Evolutionary conservation across 2,329 filamentous ascomycete genomes (phyloP), one percentile per base, ranked within the genome.

Genomic region (Calonectria pseudoreteaudii): DNA sequence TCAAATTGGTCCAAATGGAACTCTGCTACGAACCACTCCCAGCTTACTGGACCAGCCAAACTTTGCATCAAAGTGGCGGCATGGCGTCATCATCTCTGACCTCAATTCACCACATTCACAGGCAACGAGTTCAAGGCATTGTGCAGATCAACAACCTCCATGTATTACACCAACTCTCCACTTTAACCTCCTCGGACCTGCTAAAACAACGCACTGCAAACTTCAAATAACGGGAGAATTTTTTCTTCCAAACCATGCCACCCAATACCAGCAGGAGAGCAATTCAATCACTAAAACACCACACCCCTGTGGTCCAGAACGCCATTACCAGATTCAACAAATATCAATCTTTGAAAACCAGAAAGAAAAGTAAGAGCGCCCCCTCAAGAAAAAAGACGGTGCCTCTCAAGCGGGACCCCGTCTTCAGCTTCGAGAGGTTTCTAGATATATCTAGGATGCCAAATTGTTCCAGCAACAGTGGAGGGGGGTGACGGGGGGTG

Each of bases 231-330:
- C 34, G 41, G 38, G 49, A 70, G 66, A 79, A 69, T 78, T 79
- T 78, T 78, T 73, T 74, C 77, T 77, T 80, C 77, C 77, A 66
- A 38, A 49, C 78, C 74, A 74, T 73, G 71, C 77, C 73, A 58
- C 56, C 60, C 67, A 49, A 76, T 36, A 53, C 41, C 44, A 71
- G 18, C 30, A 36, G 41, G 36, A 53, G 38, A 74, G 47, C 58
- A 78, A 71, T 53, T 52, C 66, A 78, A 68, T 75, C 68, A 75
- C 44, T 13, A 62, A 41, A 26, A 56, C 26, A 68, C 74, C 70
- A 49, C 62, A 56, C 70, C 66, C 70, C 68, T 52, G 49, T 69
- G 53, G 56, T 50, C 68, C 74, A 30, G 66, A 75, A 75, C 79
- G 67, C 79, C 77, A 38, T 78, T 62, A 69, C 75, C 77, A 73